Evolutionary conservation across 495 filamentous ascomycete genomes (phyloP), one percentile per base, ranked within the genome.

Genomic region (Penicillium tannophilum): DNA sequence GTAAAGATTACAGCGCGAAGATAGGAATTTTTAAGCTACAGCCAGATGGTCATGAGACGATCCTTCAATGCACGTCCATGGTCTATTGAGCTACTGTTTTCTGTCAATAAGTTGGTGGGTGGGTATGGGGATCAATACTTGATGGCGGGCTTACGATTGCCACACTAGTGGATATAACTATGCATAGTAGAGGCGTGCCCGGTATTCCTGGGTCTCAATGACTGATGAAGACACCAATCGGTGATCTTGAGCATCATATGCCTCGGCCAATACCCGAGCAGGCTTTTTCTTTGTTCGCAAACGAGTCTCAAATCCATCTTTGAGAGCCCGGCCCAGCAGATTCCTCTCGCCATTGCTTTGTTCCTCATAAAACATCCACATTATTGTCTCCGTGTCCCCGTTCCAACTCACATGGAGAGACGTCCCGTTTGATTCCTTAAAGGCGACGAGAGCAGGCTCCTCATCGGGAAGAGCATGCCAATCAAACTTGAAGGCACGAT

Each of bases 361-460:
- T 14, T 42, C 53, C 11, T 59, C 62, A 20, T 50, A 72, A 53
- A 72, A 73, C 12, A 52, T 56, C 71, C 70, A 72, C 1, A 43
- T 24, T 16, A 17, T 54, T 11, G 62, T 70, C 62, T 72, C 66
- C 0, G 71, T 74, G 46, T 69, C 71, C 4, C 70, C 70, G 53
- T 74, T 72, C 70, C 70, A 72, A 31, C 61, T 66, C 4, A 74
- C 66, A 57, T 68, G 70, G 1, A 67, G 17, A 30, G 59, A 57
- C 3, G 65, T 72, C 1, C 58, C 57, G 36, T 57, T 61, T 2
- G 54, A 50, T 12, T 63, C 54, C 46, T 58, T 56, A 10, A 69
- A 58, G 6, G 62, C 65, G 3, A 68, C 63, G 39, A 72, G 26
- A 20, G 65, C 63, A 1, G 65, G 63, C 35, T 65, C 59, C 36